Conservation (phyloP, 1,139 yeast species). For the Pichia sp. region DNA sequence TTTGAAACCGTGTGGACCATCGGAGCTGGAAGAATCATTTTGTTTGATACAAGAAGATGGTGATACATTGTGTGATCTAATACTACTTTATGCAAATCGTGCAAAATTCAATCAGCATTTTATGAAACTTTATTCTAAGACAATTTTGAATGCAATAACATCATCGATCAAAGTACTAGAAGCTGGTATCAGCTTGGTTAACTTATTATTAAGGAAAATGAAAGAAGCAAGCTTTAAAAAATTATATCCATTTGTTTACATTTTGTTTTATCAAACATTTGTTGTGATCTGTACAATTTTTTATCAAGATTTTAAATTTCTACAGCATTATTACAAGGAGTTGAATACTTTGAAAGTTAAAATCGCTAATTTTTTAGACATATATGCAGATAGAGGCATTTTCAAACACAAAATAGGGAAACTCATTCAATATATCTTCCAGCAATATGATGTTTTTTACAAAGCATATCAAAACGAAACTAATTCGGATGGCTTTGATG, state of each 20-base stretch:
- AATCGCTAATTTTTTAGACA: conserved; percentile 22
- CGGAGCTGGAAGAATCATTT: conserved; percentile 22
- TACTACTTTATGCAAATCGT: conserved; percentile 41
- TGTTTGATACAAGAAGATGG: conserved; percentile 33
- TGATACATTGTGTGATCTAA: conserved; percentile 40
- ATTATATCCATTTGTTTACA: conserved; percentile 42
- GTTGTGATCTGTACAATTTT: conserved; percentile 45
- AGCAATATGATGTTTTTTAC: conserved; percentile 26
- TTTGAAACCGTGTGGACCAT: conserved; percentile 21
- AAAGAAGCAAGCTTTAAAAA: conserved; percentile 22
- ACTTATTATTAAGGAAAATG: conserved; percentile 20
- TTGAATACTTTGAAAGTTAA: conserved; percentile 20
- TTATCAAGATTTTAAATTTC: conserved; percentile 37
- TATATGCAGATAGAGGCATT: conserved; percentile 17
- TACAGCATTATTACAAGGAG: conserved; percentile 24
- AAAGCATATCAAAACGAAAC: not conserved
- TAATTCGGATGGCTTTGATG: too few relatives aligned
- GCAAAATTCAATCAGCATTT: conserved; percentile 50
- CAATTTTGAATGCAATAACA: not conserved
- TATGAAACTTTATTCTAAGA: conserved; percentile 19
- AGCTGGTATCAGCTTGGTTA: conserved; percentile 30
- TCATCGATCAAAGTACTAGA: conserved; percentile 24
- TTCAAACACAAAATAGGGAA: conserved; percentile 27
- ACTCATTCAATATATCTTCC: conserved; percentile 26
- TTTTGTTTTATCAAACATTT: conserved; percentile 46